Base-by-base conservation (phyloP, 768 basidiomycete species). In the Sporobolomyces roseus region DNA sequence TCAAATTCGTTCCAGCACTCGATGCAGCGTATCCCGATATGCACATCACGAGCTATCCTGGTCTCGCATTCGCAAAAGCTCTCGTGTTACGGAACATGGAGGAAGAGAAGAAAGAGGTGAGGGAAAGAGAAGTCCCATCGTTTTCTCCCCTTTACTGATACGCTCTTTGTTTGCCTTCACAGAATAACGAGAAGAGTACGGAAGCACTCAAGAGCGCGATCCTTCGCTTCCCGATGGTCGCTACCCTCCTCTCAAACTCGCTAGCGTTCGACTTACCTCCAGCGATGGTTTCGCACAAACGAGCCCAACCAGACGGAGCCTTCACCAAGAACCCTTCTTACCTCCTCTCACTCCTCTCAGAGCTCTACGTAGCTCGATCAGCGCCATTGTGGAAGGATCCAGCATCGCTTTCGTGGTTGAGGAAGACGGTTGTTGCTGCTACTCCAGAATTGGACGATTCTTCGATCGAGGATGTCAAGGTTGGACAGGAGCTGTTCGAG, bases 331-430 rank as follows among this genome's bases (percentile, higher is more conserved):
- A 55, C 36, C 68, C 74, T 19, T 72, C 69, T 0, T 75, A 74
- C 43, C 54, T 74, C 23, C 79, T 91, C 0, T 88, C 96, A 72
- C 84, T 96, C 12, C 83, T 97, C 5, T 88, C 90, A 0, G 90
- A 93, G 75, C 84, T 97, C 29, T 98, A 98, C 77, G 89, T 84
- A 5, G 85, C 88, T 49, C 87, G 91, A 10, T 88, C 90, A 0
- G 81, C 79, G 13, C 77, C 86, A 0, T 77, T 94, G 3, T 98
- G 93, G 93, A 97, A 93, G 80, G 85, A 87, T 19, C 80, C 87
- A 0, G 75, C 77, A 1, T 81, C 83, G 36, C 75, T 83, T 2
- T 77, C 82, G 0, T 97, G 93, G 93, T 85, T 96, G 73, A 75
- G 83, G 2, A 77, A 79, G n/a, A 86, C 85, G 3, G 80, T 87